A percentile compares a stretch with the other conserved stretches of the same genome.
These are phyloP conservation scores for Suillus paluster DNA, from an alignment of 768 basidiomycete species.

Conservation along the genomic window DNA sequence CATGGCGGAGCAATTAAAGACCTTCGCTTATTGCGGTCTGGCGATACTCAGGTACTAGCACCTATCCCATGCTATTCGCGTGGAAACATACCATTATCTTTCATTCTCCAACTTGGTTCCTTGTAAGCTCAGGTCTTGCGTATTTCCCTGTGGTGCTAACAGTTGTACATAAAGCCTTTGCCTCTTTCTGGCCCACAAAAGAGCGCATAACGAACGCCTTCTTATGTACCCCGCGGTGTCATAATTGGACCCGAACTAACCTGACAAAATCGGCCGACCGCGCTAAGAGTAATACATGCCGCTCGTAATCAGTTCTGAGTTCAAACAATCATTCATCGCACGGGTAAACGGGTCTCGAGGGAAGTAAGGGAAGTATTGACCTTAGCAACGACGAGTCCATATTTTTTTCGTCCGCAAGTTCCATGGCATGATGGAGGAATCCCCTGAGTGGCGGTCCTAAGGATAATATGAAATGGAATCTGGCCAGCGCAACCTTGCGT, in stretches of 20 bases:
- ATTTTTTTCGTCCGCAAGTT: background rate
- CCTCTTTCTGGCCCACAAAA: constrained; percentile 6
- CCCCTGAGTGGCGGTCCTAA: constrained; percentile 2
- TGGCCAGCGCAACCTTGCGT: background rate
- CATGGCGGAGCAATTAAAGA: constrained; percentile 24
- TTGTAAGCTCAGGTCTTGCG: constrained; percentile 6
- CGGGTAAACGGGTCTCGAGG: constrained; percentile 15
- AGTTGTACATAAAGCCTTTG: constrained; percentile 20
- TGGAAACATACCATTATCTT: constrained; percentile 1
- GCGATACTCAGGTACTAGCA: constrained; percentile 24
- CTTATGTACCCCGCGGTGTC: constrained; percentile 15
- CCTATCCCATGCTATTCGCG: constrained; percentile 9
- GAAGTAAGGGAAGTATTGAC: background rate
- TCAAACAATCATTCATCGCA: constrained; percentile 16
- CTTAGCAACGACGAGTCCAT: constrained; percentile 8
- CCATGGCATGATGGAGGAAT: constrained; percentile 1
- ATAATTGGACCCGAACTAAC: constrained; percentile 20
- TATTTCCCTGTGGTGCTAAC: background rate
- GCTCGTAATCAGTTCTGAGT: constrained; percentile 23
- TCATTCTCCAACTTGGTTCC: background rate
- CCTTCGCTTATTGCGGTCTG: constrained; percentile 31
- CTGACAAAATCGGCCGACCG: constrained; percentile 21
- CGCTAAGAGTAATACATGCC: constrained; percentile 15
- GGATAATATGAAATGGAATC: constrained; percentile 2
- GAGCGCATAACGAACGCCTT: constrained; percentile 11